Evolutionary conservation across 2,329 filamentous ascomycete genomes (phyloP), one percentile per base, ranked within the genome.

Genomic region (Epichloe coenophiala): DNA sequence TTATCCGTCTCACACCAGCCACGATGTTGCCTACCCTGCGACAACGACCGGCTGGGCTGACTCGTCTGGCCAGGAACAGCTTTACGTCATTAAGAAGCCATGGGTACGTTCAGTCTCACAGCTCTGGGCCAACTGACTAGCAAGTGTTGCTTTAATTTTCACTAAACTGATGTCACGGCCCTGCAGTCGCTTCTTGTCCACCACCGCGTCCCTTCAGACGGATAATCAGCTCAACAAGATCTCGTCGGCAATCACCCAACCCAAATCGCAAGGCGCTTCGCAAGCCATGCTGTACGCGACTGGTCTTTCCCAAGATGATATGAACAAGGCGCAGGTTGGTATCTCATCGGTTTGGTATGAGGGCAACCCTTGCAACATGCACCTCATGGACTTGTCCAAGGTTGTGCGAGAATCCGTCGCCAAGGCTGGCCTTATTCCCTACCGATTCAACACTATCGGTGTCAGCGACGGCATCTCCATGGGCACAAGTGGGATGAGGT

Each of bases 341-440:
- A 97, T 98, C 65, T 95, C 91, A 41, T 96, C 90, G 5, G 90
- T 97, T 54, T 98, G 93, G 93, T 96, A 91, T 71, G 85, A 88
- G 60, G 93, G 93, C 52, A 98, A 98, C 72, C 93, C 93, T 27
- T 98, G 93, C 76, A 98, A 98, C 73, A 98, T 96, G 91, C 93
- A 98, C 70, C 74, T 98, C 55, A 77, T 98, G 69, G 87, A 94
- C 63, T 80, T 98, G 54, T 95, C 87, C 64, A 76, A 84, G 66
- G 73, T 84, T 56, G 85, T 95, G 57, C 73, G 71, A 62, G 68
- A 79, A 59, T 80, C 76, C 13, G 76, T 81, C 40, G 69, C 69
- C 51, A 70, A 84, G 61, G 86, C 89, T 33, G 87, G 88, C 21
- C 76, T 98, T 54, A 77, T 95, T 54, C 88, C 89, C 56, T 95